A percentile compares a stretch with the other conserved stretches of the same genome.
phyloP scores from a whole-genome alignment of 257 asterid genomes.

The Ilex aquifolium region DNA sequence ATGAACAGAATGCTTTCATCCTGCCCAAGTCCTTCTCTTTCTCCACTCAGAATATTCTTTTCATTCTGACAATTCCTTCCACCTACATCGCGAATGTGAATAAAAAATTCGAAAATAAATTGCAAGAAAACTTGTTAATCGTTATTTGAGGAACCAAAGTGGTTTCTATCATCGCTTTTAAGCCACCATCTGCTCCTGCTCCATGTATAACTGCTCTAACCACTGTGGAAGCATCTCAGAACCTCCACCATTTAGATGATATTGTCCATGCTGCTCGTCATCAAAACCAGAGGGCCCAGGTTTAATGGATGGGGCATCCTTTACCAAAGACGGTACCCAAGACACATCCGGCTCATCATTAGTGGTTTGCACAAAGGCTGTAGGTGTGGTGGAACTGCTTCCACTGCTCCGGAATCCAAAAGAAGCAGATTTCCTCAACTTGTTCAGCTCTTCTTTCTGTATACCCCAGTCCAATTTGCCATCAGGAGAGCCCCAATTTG shows the following conservation, averaged over 20 bases:
- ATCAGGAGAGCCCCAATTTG: conserved; percentile 41
- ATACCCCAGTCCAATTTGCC: conserved; percentile 45
- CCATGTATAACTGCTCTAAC: conserved; percentile 33
- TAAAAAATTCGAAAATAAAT: conserved; percentile 17
- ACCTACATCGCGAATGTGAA: conserved; percentile 13
- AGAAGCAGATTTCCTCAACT: conserved; percentile 41
- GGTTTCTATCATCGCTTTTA: conserved; percentile 8
- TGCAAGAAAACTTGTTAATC: conserved; percentile 8
- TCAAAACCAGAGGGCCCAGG: conserved; percentile 7
- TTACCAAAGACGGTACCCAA: conserved; percentile 20
- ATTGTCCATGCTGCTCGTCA: conserved; percentile 4
- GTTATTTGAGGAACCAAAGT: conserved; percentile 12
- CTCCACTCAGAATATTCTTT: background rate
- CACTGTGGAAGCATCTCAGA: conserved; percentile 20
- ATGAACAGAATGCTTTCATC: conserved; percentile 23
- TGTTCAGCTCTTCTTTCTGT: conserved; percentile 34
- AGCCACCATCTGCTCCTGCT: conserved; percentile 34
- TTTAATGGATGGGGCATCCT: conserved; percentile 15
- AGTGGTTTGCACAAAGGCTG: conserved; percentile 9
- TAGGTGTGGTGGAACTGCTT: conserved; percentile 10
- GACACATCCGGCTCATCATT: conserved; percentile 14
- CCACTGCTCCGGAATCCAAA: conserved; percentile 29
- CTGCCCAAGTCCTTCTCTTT: conserved; percentile 7
- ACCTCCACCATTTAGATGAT: conserved; percentile 12
- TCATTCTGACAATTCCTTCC: conserved; percentile 6